These are phyloP conservation scores for Beauveria sp. DNA, from an alignment of 2,329 filamentous ascomycete genomes.

Conservation along the genomic window DNA sequence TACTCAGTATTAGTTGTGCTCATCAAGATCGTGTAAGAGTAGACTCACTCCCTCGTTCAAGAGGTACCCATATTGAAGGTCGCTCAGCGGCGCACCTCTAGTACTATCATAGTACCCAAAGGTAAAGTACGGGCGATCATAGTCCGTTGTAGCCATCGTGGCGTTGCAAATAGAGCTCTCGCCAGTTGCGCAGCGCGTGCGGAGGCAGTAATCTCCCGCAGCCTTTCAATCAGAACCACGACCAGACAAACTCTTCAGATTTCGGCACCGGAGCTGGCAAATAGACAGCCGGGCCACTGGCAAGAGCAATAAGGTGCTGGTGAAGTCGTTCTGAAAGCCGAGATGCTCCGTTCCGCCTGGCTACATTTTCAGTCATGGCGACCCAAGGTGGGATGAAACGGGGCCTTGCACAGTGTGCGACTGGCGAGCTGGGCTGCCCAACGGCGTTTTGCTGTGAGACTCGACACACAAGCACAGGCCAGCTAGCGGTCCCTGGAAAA, in stretches of 20 bases:
- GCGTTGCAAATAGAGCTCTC: constrained; percentile 15
- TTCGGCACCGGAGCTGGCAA: not conserved
- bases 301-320: not conserved
- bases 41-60: constrained; percentile 60
- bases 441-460: not conserved
- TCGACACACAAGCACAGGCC: not conserved
- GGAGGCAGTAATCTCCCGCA: not conserved
- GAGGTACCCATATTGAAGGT: constrained; percentile 58
- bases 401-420: constrained; percentile 10
- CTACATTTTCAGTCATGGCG: constrained; percentile 2
- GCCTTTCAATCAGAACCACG: not conserved
- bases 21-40: constrained; percentile 4
- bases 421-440: not conserved
- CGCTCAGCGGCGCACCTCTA: constrained; percentile 51
- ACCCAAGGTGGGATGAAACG: constrained; percentile 9
- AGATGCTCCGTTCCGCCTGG: not conserved
- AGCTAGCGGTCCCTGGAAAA: not conserved
- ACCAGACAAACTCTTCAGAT: not conserved
- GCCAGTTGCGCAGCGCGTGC: not conserved
- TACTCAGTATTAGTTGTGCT: constrained; percentile 27
- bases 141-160: not conserved
- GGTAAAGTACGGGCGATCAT: constrained; percentile 48
- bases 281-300: not conserved
- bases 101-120: constrained; percentile 69
- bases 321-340: not conserved